A percentile compares a stretch with the other conserved stretches of the same genome.
Evolutionary conservation across 352 stramenopile species (phyloP).

Genomic region (Globisporangium radiosum): DNA sequence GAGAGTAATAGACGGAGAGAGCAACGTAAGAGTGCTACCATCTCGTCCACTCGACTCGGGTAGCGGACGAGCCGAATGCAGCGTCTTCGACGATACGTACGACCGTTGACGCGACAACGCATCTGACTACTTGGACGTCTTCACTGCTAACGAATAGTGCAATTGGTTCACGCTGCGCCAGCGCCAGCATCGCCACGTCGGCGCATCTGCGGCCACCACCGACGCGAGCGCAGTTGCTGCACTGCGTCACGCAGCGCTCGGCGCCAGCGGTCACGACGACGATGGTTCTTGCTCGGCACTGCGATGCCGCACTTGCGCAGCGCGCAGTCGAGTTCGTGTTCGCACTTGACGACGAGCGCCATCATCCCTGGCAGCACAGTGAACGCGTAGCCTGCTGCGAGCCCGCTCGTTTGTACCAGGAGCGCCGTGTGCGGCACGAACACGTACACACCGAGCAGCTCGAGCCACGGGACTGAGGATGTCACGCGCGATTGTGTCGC

Average conservation of each 20-base stretch:
- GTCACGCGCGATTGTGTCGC: slow-evolving; percentile 5
- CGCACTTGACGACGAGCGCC: slow-evolving; percentile 3
- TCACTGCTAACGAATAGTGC: no score
- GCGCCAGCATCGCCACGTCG: background rate
- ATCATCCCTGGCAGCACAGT: slow-evolving; percentile 7
- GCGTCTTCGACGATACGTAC: no score
- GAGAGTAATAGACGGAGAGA: no score
- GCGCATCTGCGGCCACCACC: slow-evolving; percentile 7
- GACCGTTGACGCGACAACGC: no score
- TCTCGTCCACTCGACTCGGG: no score
- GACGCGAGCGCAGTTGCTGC: slow-evolving; percentile 3
- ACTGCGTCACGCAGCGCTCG: slow-evolving; percentile 5
- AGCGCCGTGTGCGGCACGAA: slow-evolving; percentile 40
- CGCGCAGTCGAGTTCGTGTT: slow-evolving; percentile 1
- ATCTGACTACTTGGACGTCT: no score
- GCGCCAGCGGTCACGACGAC: slow-evolving; percentile 5
- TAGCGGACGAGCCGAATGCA: no score
- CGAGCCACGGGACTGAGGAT: slow-evolving; percentile 44
- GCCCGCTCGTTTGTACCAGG: slow-evolving; percentile 43
- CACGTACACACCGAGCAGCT: slow-evolving; percentile 41
- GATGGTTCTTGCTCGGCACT: slow-evolving; percentile 7
- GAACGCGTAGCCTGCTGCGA: slow-evolving; percentile 29
- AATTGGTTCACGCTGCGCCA: no score
- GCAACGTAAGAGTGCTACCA: no score
- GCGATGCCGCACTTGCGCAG: slow-evolving; percentile 10